Base-by-base conservation (phyloP, 169 alveolate genomes). In the Toxoplasma gondii region DNA sequence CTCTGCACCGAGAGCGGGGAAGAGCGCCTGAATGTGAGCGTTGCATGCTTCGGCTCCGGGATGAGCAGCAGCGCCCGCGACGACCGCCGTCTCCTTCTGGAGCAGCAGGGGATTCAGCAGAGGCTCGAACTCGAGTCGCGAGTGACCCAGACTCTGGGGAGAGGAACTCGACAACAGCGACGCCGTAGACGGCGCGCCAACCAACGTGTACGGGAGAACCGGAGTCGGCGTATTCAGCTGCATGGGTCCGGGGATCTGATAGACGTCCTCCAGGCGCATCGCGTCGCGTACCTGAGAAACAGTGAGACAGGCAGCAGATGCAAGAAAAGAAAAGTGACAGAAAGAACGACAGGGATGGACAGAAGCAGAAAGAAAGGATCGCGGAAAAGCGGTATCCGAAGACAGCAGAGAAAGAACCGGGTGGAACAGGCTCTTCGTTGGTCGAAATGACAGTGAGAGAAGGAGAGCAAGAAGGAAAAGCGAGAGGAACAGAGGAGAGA, bases 191-290 rank as follows among this genome's bases (percentile, higher is more conserved):
- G 91, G 91, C 22, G 95, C 83, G 24, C 93, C 91, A 24, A 70
- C 45, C 81, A 80, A 39, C 84, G 93, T 86, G 41, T 31, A 86
- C 12, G 93, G 91, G 90, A 49, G 64, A 16, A n/a, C 88, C 67
- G 90, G 69, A 1, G 90, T 43, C 69, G 67, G 90, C 67, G 67
- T 38, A 39, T 91, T 31, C 70, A 98, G 97, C 96, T 99, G 99
- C 91, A 99, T 97, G 16, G 99, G 99, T 0, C 99, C 99, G 49
- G 99, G 99, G 31, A 99, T 97, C 54, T 98, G 95, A 96, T 98
- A 99, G 92, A 97, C 96, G 94, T 98, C 99, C 70, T 97, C 96
- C 81, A 94, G 94, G 53, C 98, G 98, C 99, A 99, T 99, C 54
- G 96, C 95, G 5, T 97, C 98, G 92, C 99, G 98, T 16, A 98